Base-by-base conservation (phyloP, 257 asterid species). In the Catharanthus roseus region DNA sequence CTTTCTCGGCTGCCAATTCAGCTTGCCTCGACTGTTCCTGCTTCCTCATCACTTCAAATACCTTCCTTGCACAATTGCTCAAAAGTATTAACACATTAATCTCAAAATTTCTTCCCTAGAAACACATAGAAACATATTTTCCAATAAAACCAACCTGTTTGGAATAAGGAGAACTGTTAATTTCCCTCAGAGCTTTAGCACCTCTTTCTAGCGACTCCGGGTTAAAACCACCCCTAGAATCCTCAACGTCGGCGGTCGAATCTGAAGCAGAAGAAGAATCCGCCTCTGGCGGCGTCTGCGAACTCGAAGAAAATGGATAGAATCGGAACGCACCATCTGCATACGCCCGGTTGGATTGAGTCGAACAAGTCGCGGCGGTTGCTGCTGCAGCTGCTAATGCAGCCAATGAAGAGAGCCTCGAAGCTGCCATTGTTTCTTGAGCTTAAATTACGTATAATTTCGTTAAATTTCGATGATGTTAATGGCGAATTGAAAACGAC, bases 121-220 rank as follows among this genome's bases (percentile, higher is more conserved):
- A 31, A 29, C 38, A 11, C 10, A 10, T 36, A 13, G 26, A 31
- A 3, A 8, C 13, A 42, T 41, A n/a, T 49, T 39, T 19, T 63
- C 10, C 42, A n/a, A 38, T 9, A 69, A 47, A 65, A 39, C 29
- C 28, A 42, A 90, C 96, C 79, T 85, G 86, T 65, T 85, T 84
- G 29, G 93, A 39, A 76, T 83, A 72, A 10, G 86, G 86, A 38
- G 93, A 86, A 73, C 74, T 82, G 54, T 95, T 95, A 72, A 95
- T 91, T 85, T 89, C 89, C 65, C 96, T 85, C 70, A 95, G 92
- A 57, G 89, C 91, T 73, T 82, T 87, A 55, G 99, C 99, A 33
- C 87, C 96, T 71, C 91, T 86, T 82, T 91, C 97, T 74, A 91
- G 74, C 3, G 90, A 74, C 63, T 85, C 89, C 5, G 96, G 93